A percentile compares a stretch with the other conserved stretches of the same genome.
Conservation (phyloP, 768 basidiomycete genomes). For the Myochromella boudieri region DNA sequence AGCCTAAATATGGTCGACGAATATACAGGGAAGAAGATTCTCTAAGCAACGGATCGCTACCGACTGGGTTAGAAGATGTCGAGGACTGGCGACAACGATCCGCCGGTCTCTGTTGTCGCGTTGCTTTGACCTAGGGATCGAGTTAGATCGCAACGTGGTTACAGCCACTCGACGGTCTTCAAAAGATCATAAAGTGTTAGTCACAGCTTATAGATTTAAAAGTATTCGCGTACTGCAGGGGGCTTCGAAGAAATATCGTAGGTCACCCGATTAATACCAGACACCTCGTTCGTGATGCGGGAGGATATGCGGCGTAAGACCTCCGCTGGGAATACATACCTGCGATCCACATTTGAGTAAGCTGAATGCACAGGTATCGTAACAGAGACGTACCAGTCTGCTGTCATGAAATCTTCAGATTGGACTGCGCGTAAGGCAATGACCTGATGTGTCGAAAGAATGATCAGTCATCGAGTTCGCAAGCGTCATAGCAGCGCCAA, state of each 20-base stretch:
- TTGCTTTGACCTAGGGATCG: too few relatives aligned
- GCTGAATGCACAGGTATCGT: constrained; percentile 4
- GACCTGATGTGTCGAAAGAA: constrained; percentile 47
- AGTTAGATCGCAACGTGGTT: constrained; percentile 8
- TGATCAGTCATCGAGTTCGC: constrained; percentile 2
- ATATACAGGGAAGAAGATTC: neutral
- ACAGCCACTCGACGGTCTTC: constrained; percentile 55
- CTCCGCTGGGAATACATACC: constrained; percentile 94
- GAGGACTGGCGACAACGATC: constrained; percentile 5
- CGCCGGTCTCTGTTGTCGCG: neutral
- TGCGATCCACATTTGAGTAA: constrained; percentile 31
- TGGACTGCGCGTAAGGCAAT: constrained; percentile 93
- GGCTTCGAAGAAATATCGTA: constrained; percentile 98
- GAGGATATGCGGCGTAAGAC: constrained; percentile 91
- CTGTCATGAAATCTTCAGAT: constrained; percentile 99
- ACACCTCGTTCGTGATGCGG: constrained; percentile 96
- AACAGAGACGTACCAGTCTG: constrained; percentile 72
- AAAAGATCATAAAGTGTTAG: constrained; percentile 11
- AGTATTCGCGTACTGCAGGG: constrained; percentile 64
- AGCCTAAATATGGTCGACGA: constrained; percentile 7
- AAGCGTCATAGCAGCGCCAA: neutral
- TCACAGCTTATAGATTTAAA: constrained; percentile 3
- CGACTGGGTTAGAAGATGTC: constrained; percentile 4
- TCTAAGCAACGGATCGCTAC: neutral
- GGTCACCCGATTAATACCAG: constrained; percentile 94